These are phyloP conservation scores for Penicillium sp. DNA, from an alignment of 2,329 filamentous ascomycete genomes.

Conservation along the genomic window DNA sequence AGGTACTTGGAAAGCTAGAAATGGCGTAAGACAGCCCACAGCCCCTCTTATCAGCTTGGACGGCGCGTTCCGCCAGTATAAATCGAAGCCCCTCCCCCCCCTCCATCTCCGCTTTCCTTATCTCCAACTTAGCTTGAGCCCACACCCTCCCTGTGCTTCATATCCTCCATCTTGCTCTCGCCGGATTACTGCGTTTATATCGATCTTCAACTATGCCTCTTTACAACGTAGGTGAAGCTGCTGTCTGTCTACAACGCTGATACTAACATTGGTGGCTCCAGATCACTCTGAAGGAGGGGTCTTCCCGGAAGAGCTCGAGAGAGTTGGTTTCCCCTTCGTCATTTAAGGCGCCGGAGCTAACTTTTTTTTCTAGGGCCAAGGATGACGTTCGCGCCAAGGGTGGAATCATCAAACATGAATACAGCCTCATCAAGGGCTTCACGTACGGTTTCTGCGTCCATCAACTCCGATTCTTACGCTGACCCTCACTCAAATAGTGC, in stretches of 20 bases:
- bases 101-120: constrained; percentile 13
- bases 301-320: constrained; percentile 65
- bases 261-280: constrained; percentile 43
- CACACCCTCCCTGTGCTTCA: neutral
- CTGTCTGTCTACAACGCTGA: constrained; percentile 2
- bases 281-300: constrained; percentile 76
- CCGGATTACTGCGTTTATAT: too few species aligned
- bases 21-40: constrained; percentile 17
- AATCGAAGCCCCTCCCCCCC: constrained; percentile 7
- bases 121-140: constrained; percentile 1
- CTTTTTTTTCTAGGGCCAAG: constrained; percentile 64
- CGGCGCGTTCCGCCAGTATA: constrained; percentile 3
- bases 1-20: constrained; percentile 7
- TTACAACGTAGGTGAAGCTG: constrained; percentile 34
- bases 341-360: constrained; percentile 10
- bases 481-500: constrained; percentile 56
- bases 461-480: neutral
- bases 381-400: constrained; percentile 70
- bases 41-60: constrained; percentile 14
- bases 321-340: constrained; percentile 47
- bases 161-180: neutral
- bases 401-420: constrained; percentile 80
- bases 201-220: constrained; percentile 36
- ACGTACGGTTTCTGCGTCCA: constrained; percentile 60
- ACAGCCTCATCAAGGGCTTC: constrained; percentile 86